Evolutionary conservation across 208 protist genomes (phyloP).

Genomic region (Trypanosoma boissoni): DNA sequence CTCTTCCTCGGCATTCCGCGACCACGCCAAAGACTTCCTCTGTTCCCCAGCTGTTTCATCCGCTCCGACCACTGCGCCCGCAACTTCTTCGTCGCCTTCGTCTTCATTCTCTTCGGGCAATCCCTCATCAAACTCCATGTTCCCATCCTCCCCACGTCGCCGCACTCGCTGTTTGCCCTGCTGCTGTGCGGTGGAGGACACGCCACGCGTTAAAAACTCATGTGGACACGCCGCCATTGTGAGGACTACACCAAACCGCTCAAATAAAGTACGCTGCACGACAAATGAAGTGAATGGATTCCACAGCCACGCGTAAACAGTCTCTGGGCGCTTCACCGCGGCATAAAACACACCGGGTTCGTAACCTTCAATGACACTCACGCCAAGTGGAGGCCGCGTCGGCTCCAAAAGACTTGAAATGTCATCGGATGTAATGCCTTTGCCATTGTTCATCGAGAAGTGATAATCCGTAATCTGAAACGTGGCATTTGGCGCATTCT

Average conservation of each 20-base stretch:
- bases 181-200: not conserved
- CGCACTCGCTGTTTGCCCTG: not conserved
- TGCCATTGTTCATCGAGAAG: slow-evolving; percentile 30
- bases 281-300: slow-evolving; percentile 74
- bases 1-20: slow-evolving; percentile 25
- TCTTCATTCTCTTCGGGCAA: slow-evolving; percentile 4
- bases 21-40: slow-evolving; percentile 3
- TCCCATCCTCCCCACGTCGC: not conserved
- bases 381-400: slow-evolving; percentile 34
- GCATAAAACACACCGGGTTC: slow-evolving; percentile 80
- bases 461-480: slow-evolving; percentile 78
- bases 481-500: slow-evolving; percentile 65
- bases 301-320: slow-evolving; percentile 71
- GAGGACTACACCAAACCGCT: slow-evolving; percentile 69
- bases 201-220: slow-evolving; percentile 60
- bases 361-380: slow-evolving; percentile 74
- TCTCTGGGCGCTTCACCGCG: slow-evolving; percentile 69
- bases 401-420: slow-evolving; percentile 54
- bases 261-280: slow-evolving; percentile 66
- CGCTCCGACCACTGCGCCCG: not conserved
- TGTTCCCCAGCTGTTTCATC: not conserved
- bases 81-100: slow-evolving; percentile 11
- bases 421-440: slow-evolving; percentile 66
- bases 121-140: not conserved
- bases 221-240: slow-evolving; percentile 79